Conservation (phyloP, 2,329 filamentous ascomycete genomes). For the Plenodomus tracheiphilus region DNA sequence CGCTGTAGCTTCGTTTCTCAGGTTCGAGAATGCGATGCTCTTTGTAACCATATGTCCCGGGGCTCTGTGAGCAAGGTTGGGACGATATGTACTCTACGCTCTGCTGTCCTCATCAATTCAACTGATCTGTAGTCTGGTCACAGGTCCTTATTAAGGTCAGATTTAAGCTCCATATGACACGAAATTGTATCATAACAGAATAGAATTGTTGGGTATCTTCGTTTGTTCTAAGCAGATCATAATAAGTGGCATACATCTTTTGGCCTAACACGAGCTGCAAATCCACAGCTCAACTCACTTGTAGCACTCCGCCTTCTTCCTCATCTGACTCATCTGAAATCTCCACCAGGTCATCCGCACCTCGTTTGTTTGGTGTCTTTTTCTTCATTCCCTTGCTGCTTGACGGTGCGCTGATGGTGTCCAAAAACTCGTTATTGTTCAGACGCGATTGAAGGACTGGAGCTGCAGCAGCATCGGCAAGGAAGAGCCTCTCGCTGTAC, state of each 20-base stretch:
- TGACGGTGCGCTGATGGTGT: conserved; percentile 62
- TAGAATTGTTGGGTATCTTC: background rate
- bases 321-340: conserved; percentile 39
- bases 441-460: conserved; percentile 59
- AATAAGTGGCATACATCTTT: background rate
- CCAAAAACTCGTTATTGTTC: conserved; percentile 63
- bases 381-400: conserved; percentile 45
- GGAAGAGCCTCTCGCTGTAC: conserved; percentile 74
- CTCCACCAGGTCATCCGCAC: conserved; percentile 29
- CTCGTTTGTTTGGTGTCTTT: conserved; percentile 39
- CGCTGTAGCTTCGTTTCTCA: too few species aligned
- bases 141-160: background rate
- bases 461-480: conserved; percentile 48
- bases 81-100: too few species aligned
- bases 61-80: too few species aligned
- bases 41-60: too few species aligned
- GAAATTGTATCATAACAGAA: background rate
- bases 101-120: too few species aligned
- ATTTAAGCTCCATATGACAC: background rate
- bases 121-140: background rate
- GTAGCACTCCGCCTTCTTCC: conserved; percentile 8
- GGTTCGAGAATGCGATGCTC: too few species aligned
- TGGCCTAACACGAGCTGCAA: background rate
- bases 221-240: background rate
- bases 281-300: conserved; percentile 8